Conservation (phyloP, 106 monocot genomes). For the Phalaenopsis aphrodite region DNA sequence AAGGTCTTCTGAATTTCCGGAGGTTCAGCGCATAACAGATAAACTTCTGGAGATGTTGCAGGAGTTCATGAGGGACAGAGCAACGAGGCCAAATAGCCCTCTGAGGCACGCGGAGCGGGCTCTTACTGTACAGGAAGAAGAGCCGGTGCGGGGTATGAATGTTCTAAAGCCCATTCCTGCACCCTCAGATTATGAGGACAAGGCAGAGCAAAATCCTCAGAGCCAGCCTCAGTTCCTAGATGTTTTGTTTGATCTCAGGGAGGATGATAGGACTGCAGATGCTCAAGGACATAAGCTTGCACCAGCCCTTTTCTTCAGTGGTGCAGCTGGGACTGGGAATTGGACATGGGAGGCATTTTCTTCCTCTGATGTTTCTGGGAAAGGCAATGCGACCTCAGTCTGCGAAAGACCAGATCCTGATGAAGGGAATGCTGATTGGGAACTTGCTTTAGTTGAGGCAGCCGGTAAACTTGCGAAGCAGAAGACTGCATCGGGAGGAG, state of each 20-base stretch:
- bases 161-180: conserved; percentile 73
- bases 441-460: conserved; percentile 67
- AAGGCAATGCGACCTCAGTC: conserved; percentile 46
- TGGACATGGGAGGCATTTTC: conserved; percentile 58
- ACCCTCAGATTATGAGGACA: conserved; percentile 18
- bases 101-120: conserved; percentile 13
- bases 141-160: conserved; percentile 35
- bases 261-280: conserved; percentile 33
- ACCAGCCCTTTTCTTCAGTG: conserved; percentile 63
- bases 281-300: conserved; percentile 65
- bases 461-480: conserved; percentile 71
- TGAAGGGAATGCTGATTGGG: conserved; percentile 67
- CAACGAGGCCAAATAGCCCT: conserved; percentile 39
- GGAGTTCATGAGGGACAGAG: conserved; percentile 72
- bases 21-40: conserved; percentile 70
- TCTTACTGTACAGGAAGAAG: conserved; percentile 16
- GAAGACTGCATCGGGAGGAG: conserved; percentile 60
- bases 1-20: conserved; percentile 72
- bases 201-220: neutral
- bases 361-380: conserved; percentile 1
- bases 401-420: conserved; percentile 81
- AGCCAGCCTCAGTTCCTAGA: conserved; percentile 11
- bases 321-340: conserved; percentile 8
- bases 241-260: conserved; percentile 65
- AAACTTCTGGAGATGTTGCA: conserved; percentile 70